Base-by-base conservation (phyloP, 2,329 filamentous ascomycete species). In the Colletotrichum somersetense region DNA sequence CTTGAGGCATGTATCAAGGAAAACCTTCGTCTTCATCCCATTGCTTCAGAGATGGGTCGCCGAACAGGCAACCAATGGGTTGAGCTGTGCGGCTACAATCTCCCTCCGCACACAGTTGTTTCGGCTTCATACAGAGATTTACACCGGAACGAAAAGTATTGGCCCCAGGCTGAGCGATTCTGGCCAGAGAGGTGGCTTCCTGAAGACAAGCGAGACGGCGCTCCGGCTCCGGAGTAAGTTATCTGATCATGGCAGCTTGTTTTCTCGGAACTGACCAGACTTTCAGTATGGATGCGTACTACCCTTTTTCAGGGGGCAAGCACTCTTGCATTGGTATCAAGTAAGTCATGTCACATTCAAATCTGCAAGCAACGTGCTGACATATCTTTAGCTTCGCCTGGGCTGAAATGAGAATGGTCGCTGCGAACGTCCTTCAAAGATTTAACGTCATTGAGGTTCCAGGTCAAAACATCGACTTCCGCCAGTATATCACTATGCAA, bases 1-100 rank as follows among this genome's bases (percentile, higher is more conserved):
- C 88, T 96, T 4, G 92, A 95, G 77, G 93, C 93, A 2, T 91
- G 90, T 62, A 87, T 96, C 75, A 93, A 95, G 77, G 93, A 96
- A 79, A 89, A 91, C 5, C 93, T 95, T 82, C 89, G 93, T 14
- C 78, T 94, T 75, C 92, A 95, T 78, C 93, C 93, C 0, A 73
- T 73, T 23, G 67, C 71, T 5, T 73, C 67, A 14, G 71, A 73
- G 58, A 73, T 73, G 71, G 71, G 71, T 14, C 67, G 71, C 35
- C 62, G 71, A 5, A 73, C 71, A 6, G 71, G 71, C 1, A 67
- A 71, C 30, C 42, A 73, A 33, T 73, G 71, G 67, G 57, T 73
- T 16, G 63, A 59, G 4, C 67, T 73, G 20, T 66, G 67, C 16
- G 71, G 67, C 40, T 71, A 73, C 40, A 67, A 71, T 23, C 62